A percentile compares a stretch with the other conserved stretches of the same genome.
Conservation (phyloP, 129 eudicot species). For the Sambucus nigra region DNA sequence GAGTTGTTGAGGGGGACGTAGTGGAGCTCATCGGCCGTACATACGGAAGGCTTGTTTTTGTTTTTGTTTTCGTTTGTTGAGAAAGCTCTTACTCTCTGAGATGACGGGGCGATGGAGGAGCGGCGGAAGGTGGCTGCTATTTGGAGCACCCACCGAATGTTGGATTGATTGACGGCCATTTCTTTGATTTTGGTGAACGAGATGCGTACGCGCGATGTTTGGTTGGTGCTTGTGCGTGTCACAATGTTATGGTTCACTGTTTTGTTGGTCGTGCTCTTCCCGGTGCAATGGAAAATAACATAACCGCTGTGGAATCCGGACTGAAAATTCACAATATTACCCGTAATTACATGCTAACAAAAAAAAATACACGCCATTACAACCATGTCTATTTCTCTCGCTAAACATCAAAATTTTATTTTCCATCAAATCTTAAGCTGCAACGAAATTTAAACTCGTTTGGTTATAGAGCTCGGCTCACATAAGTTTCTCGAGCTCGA, state of each 20-base stretch:
- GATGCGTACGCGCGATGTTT: too few relatives aligned
- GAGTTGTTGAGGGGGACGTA: constrained; percentile 59
- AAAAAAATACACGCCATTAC: too few relatives aligned
- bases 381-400: too few relatives aligned
- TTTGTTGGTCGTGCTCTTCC: not conserved
- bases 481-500: too few relatives aligned
- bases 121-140: constrained; percentile 29
- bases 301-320: too few relatives aligned
- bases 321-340: too few relatives aligned
- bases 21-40: constrained; percentile 93
- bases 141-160: constrained; percentile 31
- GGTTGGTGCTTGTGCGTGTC: constrained; percentile 14
- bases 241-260: not conserved
- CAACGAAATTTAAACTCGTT: too few relatives aligned
- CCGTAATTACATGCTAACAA: too few relatives aligned
- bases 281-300: not conserved
- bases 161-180: constrained; percentile 26
- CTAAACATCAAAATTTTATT: too few relatives aligned
- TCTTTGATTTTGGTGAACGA: not conserved
- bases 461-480: too few relatives aligned
- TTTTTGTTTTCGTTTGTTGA: constrained; percentile 22
- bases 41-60: constrained; percentile 53
- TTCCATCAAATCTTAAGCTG: too few relatives aligned
- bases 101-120: constrained; percentile 22
- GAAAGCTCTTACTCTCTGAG: constrained; percentile 33